Percentiles rank a stretch among this genome's conserved stretches.
Evolutionary conservation across 1,284 basidiomycete species (phyloP).

Genomic region (Fomitopsis pinicola): DNA sequence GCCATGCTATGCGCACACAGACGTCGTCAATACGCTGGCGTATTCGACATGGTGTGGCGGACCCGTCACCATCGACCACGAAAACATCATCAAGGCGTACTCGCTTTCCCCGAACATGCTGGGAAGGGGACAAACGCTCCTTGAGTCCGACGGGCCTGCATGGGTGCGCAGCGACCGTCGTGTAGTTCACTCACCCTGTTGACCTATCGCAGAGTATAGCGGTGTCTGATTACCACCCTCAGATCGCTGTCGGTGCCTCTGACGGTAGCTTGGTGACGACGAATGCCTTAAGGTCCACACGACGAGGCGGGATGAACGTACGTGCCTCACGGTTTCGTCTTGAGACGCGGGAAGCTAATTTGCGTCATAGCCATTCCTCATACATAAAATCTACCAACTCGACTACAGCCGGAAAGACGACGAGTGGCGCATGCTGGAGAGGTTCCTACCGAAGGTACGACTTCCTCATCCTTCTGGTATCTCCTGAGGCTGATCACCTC

Average conservation of each 20-base stretch:
- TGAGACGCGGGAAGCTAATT: not conserved
- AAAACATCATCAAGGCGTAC: slow-evolving; percentile 72
- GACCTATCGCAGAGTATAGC: slow-evolving; percentile 50
- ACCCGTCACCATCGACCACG: slow-evolving; percentile 71
- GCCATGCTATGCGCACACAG: slow-evolving; percentile 30
- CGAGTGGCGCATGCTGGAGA: slow-evolving; percentile 82
- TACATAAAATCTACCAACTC: slow-evolving; percentile 79
- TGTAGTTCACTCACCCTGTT: not conserved
- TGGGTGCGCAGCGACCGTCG: slow-evolving; percentile 50
- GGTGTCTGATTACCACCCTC: slow-evolving; percentile 83
- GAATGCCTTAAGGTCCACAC: slow-evolving; percentile 63
- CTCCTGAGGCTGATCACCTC: not conserved
- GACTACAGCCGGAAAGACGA: slow-evolving; percentile 75
- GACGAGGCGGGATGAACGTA: slow-evolving; percentile 66
- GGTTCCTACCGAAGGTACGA: slow-evolving; percentile 69
- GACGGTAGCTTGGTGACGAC: slow-evolving; percentile 79
- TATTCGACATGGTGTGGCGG: slow-evolving; percentile 66
- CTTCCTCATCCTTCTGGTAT: not conserved
- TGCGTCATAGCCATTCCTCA: slow-evolving; percentile 59
- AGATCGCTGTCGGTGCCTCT: slow-evolving; percentile 74
- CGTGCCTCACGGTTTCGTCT: slow-evolving; percentile 19
- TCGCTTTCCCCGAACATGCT: slow-evolving; percentile 68
- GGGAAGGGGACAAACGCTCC: slow-evolving; percentile 65
- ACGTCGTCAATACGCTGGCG: slow-evolving; percentile 63
- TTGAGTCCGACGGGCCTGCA: slow-evolving; percentile 73